Conservation (phyloP, 148 eudicot genomes). For the Camellia japonica region DNA sequence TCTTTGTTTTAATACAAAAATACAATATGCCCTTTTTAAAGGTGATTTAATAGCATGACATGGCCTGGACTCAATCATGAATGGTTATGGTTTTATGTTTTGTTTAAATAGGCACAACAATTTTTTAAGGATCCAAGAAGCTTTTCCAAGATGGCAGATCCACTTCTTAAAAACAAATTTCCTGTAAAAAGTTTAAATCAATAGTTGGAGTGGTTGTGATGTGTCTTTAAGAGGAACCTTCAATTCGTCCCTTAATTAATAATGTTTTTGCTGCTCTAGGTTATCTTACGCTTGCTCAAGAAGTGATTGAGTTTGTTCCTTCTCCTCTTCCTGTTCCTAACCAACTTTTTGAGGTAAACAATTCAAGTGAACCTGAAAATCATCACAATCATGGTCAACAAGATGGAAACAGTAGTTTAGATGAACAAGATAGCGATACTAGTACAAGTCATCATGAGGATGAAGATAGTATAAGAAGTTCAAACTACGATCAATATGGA, state of each 20-base stretch:
- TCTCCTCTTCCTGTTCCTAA: conserved; percentile 15
- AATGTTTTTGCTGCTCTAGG: conserved; percentile 68
- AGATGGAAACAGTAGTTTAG: conserved; percentile 18
- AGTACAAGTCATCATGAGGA: conserved; percentile 12
- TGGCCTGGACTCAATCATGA: background rate
- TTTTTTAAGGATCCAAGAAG: conserved; percentile 62
- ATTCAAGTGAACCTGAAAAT: conserved; percentile 19
- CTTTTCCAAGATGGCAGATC: conserved; percentile 78
- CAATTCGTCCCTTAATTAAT: conserved; percentile 65
- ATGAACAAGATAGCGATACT: background rate
- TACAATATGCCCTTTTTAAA: background rate
- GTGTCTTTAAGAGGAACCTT: conserved; percentile 80
- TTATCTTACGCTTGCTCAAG: conserved; percentile 45
- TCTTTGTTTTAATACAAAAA: background rate
- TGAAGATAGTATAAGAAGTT: conserved; percentile 13
- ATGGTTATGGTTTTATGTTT: background rate
- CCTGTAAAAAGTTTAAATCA: conserved; percentile 63
- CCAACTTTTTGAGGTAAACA: conserved; percentile 8
- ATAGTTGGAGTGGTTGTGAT: conserved; percentile 86
- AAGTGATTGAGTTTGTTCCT: conserved; percentile 12
- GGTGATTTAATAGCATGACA: background rate
- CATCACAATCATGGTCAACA: conserved; percentile 9
- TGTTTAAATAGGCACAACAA: conserved; percentile 67
- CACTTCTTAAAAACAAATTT: conserved; percentile 43
- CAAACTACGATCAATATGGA: conserved; percentile 19